These are phyloP conservation scores for Saccharomycopsis crataegensis DNA, from an alignment of 1,139 yeast genomes.

Conservation along the genomic window DNA sequence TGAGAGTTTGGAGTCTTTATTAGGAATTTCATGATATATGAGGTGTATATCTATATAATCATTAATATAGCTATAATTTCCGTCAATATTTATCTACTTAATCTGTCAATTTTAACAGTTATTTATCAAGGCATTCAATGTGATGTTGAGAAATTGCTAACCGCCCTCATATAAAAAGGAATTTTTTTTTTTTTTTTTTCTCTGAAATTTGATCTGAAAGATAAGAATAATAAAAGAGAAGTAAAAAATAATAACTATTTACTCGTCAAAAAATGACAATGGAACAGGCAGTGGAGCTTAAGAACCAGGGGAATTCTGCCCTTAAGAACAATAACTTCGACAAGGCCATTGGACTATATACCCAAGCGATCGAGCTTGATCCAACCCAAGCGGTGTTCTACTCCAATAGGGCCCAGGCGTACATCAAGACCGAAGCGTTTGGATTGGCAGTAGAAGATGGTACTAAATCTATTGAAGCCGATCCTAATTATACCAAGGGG, in stretches of 20 bases:
- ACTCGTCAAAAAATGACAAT: background rate
- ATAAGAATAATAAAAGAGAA: no score
- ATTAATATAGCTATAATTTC: no score
- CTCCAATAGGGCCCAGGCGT: constrained; percentile 88
- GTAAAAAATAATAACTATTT: background rate
- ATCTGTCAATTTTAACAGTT: no score
- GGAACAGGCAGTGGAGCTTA: constrained; percentile 43
- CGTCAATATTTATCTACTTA: background rate
- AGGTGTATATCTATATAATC: background rate
- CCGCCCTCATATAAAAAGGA: background rate
- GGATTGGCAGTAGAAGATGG: constrained; percentile 82
- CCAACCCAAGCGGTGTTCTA: constrained; percentile 62
- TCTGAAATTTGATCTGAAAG: no score
- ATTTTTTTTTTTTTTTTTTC: background rate
- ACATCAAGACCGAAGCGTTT: constrained; percentile 76
- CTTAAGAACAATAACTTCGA: constrained; percentile 56
- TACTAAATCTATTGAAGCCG: constrained; percentile 58
- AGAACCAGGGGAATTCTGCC: constrained; percentile 65
- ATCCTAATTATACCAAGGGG: constrained; percentile 67
- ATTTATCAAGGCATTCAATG: no score
- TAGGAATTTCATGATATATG: constrained; percentile 1
- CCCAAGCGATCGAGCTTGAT: constrained; percentile 70
- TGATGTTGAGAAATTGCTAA: background rate
- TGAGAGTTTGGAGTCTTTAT: constrained; percentile 5
- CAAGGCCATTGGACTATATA: constrained; percentile 63